A percentile compares a stretch with the other conserved stretches of the same genome.
These are phyloP conservation scores for Chenopodium suecicum DNA, from an alignment of 148 eudicot species.

Conservation along the genomic window DNA sequence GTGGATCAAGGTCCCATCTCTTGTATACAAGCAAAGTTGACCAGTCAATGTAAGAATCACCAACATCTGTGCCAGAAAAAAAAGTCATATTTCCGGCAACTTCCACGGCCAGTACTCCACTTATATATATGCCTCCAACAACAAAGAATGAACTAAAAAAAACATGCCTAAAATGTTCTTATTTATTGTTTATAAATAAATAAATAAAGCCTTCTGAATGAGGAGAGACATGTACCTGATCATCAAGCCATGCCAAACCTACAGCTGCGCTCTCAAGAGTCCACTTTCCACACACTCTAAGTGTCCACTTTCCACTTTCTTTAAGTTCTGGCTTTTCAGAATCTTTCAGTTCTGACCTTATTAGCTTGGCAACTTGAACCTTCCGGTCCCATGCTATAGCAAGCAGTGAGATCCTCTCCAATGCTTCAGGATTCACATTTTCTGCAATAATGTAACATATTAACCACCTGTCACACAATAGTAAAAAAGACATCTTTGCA, in stretches of 20 bases:
- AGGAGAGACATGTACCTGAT: constrained; percentile 51
- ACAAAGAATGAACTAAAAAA: not conserved
- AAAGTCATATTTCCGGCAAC: constrained; percentile 1
- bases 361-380: constrained; percentile 84
- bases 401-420: constrained; percentile 74
- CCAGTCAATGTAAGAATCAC: constrained; percentile 74
- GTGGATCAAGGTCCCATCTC: constrained; percentile 86
- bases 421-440: constrained; percentile 41
- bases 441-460: constrained; percentile 44
- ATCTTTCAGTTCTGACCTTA: constrained; percentile 53
- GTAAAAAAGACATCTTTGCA: constrained; percentile 7
- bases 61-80: constrained; percentile 60
- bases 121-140: not conserved
- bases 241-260: constrained; percentile 91
- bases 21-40: constrained; percentile 77
- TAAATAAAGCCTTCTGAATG: not conserved
- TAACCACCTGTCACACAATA: constrained; percentile 7
- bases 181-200: too few relatives aligned
- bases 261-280: constrained; percentile 78
- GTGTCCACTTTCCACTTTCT: constrained; percentile 66
- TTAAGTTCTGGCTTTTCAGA: constrained; percentile 16
- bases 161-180: not conserved
- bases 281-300: constrained; percentile 59
- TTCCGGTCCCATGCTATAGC: constrained; percentile 96
- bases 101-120: not conserved